A percentile compares a stretch with the other conserved stretches of the same genome.
These are phyloP conservation scores for Pleurotus platypus DNA, from an alignment of 768 basidiomycete genomes.

Conservation along the genomic window DNA sequence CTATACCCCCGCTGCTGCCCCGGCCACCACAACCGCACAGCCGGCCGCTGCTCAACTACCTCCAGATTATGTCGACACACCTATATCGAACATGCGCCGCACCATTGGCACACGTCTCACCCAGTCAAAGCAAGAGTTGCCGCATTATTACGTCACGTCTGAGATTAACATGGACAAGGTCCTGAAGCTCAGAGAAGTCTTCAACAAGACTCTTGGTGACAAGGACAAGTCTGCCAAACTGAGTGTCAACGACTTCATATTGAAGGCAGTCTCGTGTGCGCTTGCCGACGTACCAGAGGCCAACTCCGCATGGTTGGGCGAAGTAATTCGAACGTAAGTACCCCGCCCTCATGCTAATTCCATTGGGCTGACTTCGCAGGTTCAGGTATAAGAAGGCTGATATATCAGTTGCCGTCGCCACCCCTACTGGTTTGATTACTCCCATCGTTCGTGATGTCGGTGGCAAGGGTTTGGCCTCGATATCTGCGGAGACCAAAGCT, in stretches of 20 bases:
- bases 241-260: slow-evolving; percentile 96
- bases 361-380: not conserved
- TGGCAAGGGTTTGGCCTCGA: slow-evolving; percentile 86
- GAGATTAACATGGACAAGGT: slow-evolving; percentile 97
- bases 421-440: slow-evolving; percentile 93
- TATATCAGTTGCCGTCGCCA: slow-evolving; percentile 95
- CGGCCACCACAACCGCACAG: slow-evolving; percentile 38
- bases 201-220: slow-evolving; percentile 84
- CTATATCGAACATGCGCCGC: slow-evolving; percentile 92
- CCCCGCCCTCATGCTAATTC: slow-evolving; percentile 1
- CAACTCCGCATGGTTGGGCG: slow-evolving; percentile 97
- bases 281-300: slow-evolving; percentile 94
- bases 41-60: slow-evolving; percentile 42
- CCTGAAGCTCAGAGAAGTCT: slow-evolving; percentile 89
- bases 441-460: slow-evolving; percentile 95
- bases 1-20: slow-evolving; percentile 58
- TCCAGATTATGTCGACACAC: slow-evolving; percentile 83
- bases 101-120: slow-evolving; percentile 87
- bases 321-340: slow-evolving; percentile 90
- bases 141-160: slow-evolving; percentile 95
- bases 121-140: slow-evolving; percentile 92
- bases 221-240: slow-evolving; percentile 91
- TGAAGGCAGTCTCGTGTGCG: slow-evolving; percentile 91
- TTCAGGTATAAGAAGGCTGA: slow-evolving; percentile 92
- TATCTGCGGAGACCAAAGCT: slow-evolving; percentile 88